Base-by-base conservation (phyloP, 805 yeast genomes). In the Candida alai region DNA sequence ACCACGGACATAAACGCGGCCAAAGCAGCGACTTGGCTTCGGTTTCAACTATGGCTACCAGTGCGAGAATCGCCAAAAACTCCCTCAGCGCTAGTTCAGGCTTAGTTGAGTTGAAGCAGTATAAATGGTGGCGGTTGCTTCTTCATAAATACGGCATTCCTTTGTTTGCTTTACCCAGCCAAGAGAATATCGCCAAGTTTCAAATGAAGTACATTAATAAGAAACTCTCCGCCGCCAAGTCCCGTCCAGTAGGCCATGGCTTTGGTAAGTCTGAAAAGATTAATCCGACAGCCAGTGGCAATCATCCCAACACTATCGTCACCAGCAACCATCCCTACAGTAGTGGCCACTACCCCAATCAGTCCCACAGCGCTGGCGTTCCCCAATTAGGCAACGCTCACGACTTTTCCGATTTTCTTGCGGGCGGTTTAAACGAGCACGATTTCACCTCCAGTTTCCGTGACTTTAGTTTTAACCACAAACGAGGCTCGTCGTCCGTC, bases 111-210 rank as follows among this genome's bases (percentile, higher is more conserved):
- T 41, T 56, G 14, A 38, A 46, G 11, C 54, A 56, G 29, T 60
- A 58, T 32, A 44, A 60, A 1, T 28, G 22, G 7, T 71, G 75
- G 74, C 60, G 79, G 42, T 54, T 49, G 7, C 36, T 52, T 32
- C 31, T 71, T 17, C 50, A 58, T 34, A 55, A 51, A 46, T 40
- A 60, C 13, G 48, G 47, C 13, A 47, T 75, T 23, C 81, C 81
- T 3, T 49, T 73, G 16, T 74, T 63, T 47, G 43, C 45, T 16
- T 51, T 75, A 18, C 78, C 80, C 2, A 53, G 59, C 2, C 65
- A 60, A 12, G 54, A 48, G 12, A 61, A 56, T 32, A 48, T 58
- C 8, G 37, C 45, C 13, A 42, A 44, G 30, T 36, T 45, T 17
- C 59, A 54, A 37, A 30, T 32, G 15, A 41, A 47, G 23, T 46